These are phyloP conservation scores for Penicillium sp. DNA, from an alignment of 2,329 filamentous ascomycete genomes.

Conservation along the genomic window DNA sequence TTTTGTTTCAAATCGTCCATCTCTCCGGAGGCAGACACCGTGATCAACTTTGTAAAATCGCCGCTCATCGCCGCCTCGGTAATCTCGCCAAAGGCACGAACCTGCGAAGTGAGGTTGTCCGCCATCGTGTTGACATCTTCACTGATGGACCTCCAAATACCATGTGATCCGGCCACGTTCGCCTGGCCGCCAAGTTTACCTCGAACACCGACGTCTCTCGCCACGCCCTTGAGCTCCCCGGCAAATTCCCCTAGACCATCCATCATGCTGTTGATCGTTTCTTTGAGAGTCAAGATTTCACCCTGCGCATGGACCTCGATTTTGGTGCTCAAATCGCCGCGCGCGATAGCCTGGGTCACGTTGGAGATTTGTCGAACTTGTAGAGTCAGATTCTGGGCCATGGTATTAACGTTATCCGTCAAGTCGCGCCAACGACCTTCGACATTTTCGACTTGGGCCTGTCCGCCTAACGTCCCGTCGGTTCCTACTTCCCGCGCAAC, in stretches of 20 bases:
- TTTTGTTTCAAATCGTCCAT: constrained; percentile 98
- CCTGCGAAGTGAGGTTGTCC: constrained; percentile 80
- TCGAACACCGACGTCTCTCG: constrained; percentile 89
- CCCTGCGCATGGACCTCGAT: constrained; percentile 90
- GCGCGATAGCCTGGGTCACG: constrained; percentile 86
- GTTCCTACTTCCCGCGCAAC: constrained; percentile 60
- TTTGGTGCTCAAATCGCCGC: constrained; percentile 89
- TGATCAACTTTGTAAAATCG: constrained; percentile 90
- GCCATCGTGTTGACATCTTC: constrained; percentile 92
- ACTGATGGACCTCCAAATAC: constrained; percentile 94
- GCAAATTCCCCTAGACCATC: constrained; percentile 89
- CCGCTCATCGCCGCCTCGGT: constrained; percentile 91
- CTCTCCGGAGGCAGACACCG: constrained; percentile 89
- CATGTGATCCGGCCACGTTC: constrained; percentile 81
- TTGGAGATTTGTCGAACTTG: constrained; percentile 83
- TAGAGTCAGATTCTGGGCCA: constrained; percentile 57
- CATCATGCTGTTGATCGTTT: constrained; percentile 98
- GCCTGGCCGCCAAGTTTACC: constrained; percentile 97
- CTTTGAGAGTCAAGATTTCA: constrained; percentile 84
- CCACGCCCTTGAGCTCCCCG: constrained; percentile 86
- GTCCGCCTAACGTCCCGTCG: constrained; percentile 57
- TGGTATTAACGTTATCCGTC: constrained; percentile 61
- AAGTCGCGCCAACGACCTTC: constrained; percentile 61
- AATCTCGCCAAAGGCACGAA: constrained; percentile 91
- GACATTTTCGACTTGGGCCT: constrained; percentile 58